Conservation (phyloP, 192 early-diverging fungal species). For the Coemansia asiatica region DNA sequence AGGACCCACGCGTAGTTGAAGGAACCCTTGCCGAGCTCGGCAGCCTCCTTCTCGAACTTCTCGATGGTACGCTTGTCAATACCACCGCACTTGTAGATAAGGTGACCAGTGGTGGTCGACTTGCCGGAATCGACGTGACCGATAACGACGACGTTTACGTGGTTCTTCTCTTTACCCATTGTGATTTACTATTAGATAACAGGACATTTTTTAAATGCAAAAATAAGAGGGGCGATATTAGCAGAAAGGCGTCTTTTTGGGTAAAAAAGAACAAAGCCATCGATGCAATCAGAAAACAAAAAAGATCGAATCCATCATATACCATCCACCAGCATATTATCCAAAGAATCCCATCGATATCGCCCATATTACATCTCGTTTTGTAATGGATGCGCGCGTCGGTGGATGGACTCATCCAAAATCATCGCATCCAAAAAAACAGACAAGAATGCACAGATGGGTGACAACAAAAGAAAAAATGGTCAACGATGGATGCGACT, state of each 20-base stretch:
- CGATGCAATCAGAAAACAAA: too few relatives aligned
- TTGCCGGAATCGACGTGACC: conserved; percentile 99
- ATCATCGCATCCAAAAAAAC: neutral
- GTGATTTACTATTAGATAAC: conserved; percentile 38
- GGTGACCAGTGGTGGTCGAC: conserved; percentile 99
- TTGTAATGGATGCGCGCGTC: conserved; percentile 2
- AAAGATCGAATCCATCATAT: too few relatives aligned
- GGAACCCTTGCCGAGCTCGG: conserved; percentile 98
- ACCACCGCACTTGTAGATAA: conserved; percentile 99
- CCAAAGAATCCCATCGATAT: too few relatives aligned
- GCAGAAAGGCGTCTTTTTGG: too few relatives aligned
- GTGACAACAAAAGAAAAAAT: neutral
- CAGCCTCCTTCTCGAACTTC: conserved; percentile 99
- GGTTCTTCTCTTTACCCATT: conserved; percentile 88
- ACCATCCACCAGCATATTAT: neutral
- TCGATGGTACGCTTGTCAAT: conserved; percentile 99
- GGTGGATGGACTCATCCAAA: neutral
- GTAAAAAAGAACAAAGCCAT: neutral
- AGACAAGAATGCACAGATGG: too few relatives aligned
- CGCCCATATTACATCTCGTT: too few relatives aligned
- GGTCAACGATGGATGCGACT: conserved; percentile 8
- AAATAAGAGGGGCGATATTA: conserved; percentile 1
- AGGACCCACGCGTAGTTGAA: conserved; percentile 99
- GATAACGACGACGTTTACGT: conserved; percentile 94
- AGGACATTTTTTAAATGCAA: too few relatives aligned